Percentiles rank a stretch among this genome's conserved stretches.
Conservation (phyloP, 352 stramenopile species). For the Phytophthora pisi region DNA sequence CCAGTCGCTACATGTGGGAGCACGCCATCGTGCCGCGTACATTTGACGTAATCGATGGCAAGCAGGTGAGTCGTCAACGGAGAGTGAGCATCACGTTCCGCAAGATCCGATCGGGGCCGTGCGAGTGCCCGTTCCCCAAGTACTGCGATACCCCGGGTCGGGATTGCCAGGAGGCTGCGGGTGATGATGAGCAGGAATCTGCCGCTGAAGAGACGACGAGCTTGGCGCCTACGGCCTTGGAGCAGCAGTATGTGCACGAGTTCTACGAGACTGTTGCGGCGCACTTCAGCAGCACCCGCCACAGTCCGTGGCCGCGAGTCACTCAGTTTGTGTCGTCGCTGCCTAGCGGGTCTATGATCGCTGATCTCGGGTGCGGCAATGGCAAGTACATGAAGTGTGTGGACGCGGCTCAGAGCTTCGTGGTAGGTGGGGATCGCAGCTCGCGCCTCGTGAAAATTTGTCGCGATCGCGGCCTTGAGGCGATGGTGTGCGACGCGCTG, state of each 20-base stretch:
- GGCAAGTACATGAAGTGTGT: slow-evolving; percentile 92
- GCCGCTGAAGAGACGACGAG: slow-evolving; percentile 10
- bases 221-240: slow-evolving; percentile 60
- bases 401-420: slow-evolving; percentile 44
- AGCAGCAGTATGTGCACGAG: slow-evolving; percentile 85
- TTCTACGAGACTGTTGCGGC: slow-evolving; percentile 87
- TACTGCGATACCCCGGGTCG: slow-evolving; percentile 61
- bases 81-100: slow-evolving; percentile 90
- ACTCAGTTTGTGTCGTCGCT: slow-evolving; percentile 68
- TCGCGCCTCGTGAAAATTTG: slow-evolving; percentile 72
- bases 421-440: slow-evolving; percentile 75
- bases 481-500: slow-evolving; percentile 79
- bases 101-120: slow-evolving; percentile 74
- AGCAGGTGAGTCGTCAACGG: slow-evolving; percentile 62
- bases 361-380: slow-evolving; percentile 87
- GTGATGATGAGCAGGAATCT: slow-evolving; percentile 5
- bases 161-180: slow-evolving; percentile 20
- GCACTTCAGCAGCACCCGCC: slow-evolving; percentile 88
- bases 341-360: slow-evolving; percentile 64
- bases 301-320: slow-evolving; percentile 84
- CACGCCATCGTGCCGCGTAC: slow-evolving; percentile 83
- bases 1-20: slow-evolving; percentile 88
- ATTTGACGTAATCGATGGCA: slow-evolving; percentile 87
- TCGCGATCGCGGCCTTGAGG: slow-evolving; percentile 58
- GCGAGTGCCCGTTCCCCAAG: slow-evolving; percentile 68